Conservation (phyloP, 2,329 filamentous ascomycete genomes). For the Helicocarpus griseus region DNA sequence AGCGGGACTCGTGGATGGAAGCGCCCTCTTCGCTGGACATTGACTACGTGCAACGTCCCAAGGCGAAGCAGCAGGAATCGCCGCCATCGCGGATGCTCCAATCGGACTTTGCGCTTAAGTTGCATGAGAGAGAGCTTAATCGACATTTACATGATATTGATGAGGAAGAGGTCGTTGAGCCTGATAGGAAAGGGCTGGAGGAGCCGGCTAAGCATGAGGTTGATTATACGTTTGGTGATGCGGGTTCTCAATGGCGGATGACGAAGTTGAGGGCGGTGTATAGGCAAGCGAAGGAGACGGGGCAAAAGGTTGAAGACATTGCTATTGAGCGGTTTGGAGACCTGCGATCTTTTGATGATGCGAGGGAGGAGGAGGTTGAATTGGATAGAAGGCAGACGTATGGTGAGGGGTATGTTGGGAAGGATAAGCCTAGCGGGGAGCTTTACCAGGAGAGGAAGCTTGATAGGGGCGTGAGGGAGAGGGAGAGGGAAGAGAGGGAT, state of each 20-base stretch:
- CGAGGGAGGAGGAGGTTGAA: conserved; percentile 86
- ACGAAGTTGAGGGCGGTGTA: conserved; percentile 85
- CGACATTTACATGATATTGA: conserved; percentile 54
- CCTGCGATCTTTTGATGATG: conserved; percentile 79
- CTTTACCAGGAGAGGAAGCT: conserved; percentile 68
- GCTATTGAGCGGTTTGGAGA: conserved; percentile 74
- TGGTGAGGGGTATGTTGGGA: conserved; percentile 72
- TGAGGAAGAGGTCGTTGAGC: conserved; percentile 34
- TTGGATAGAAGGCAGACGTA: conserved; percentile 74
- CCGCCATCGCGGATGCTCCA: conserved; percentile 33
- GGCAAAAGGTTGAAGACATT: conserved; percentile 66
- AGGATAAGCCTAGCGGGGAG: conserved; percentile 80
- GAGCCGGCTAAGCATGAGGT: conserved; percentile 53
- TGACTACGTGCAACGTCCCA: conserved; percentile 62
- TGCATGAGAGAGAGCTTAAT: conserved; percentile 78
- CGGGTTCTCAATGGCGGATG: conserved; percentile 91
- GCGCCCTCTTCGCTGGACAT: conserved; percentile 71
- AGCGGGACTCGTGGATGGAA: conserved; percentile 91
- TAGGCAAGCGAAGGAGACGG: conserved; percentile 62
- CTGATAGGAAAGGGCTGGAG: conserved; percentile 15
- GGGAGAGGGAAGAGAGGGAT: conserved; percentile 21
- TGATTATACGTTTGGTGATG: conserved; percentile 78
- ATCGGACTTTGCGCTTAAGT: conserved; percentile 56
- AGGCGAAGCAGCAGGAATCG: conserved; percentile 42
- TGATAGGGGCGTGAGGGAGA: conserved; percentile 41